A percentile compares a stretch with the other conserved stretches of the same genome.
Evolutionary conservation across 306 rosid genomes (phyloP).

Genomic region (Herpetospermum pedunculosum): DNA sequence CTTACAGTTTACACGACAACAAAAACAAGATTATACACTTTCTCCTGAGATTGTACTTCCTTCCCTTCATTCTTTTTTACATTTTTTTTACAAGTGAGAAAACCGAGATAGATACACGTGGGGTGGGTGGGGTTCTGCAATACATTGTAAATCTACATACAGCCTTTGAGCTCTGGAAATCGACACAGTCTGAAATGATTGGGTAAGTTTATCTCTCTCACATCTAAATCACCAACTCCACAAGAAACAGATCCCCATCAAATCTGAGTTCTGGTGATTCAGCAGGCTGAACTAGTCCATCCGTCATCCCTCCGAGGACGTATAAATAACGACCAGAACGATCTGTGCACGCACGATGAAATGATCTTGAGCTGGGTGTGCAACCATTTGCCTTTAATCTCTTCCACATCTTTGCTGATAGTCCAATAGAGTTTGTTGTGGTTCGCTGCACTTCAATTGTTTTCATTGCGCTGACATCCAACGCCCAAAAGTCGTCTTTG

Average conservation of each 20-base stretch:
- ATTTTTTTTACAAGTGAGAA: background rate
- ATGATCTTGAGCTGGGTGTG: constrained; percentile 39
- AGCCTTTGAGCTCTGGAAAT: background rate
- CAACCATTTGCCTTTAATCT: constrained; percentile 38
- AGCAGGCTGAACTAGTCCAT: constrained; percentile 35
- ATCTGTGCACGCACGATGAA: constrained; percentile 78
- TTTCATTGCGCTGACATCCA: constrained; percentile 51
- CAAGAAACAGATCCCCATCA: constrained; percentile 70
- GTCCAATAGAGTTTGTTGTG: constrained; percentile 22
- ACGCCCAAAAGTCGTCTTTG: constrained; percentile 75
- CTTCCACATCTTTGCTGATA: constrained; percentile 54
- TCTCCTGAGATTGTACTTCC: background rate
- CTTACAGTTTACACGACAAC: background rate
- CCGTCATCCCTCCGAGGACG: constrained; percentile 88
- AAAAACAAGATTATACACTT: background rate
- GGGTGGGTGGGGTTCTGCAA: background rate
- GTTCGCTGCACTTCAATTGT: constrained; percentile 19
- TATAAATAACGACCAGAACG: constrained; percentile 46
- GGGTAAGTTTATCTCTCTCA: background rate
- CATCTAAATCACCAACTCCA: constrained; percentile 24
- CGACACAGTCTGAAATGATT: background rate
- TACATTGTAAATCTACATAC: background rate
- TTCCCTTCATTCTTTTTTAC: background rate
- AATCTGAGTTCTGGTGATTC: constrained; percentile 49
- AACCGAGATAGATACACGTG: background rate